A percentile compares a stretch with the other conserved stretches of the same genome.
These are phyloP conservation scores for Erodium texanum DNA, from an alignment of 441 rosid species.

Conservation along the genomic window DNA sequence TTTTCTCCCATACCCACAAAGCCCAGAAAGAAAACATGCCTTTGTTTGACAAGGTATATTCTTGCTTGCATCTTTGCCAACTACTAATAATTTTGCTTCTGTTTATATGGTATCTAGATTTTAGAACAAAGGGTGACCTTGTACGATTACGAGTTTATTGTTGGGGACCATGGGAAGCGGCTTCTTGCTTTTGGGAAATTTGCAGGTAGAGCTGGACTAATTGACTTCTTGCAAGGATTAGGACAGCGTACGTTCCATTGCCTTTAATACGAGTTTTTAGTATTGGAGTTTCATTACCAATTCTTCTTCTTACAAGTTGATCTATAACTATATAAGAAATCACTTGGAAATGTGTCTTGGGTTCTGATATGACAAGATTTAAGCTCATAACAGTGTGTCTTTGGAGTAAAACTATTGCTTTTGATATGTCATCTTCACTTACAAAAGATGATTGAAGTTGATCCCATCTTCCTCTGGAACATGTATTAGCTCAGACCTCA, in stretches of 20 bases:
- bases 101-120: conserved; percentile 31
- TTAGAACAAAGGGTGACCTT: conserved; percentile 58
- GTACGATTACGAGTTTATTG: conserved; percentile 87
- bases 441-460: background rate
- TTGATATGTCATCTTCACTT: too few relatives aligned
- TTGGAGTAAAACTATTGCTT: too few relatives aligned
- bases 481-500: too few relatives aligned
- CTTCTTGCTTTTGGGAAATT: conserved; percentile 79
- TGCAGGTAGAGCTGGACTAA: conserved; percentile 93
- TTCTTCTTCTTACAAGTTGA: background rate
- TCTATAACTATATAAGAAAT: background rate
- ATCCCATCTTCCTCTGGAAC: background rate
- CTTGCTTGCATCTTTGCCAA: conserved; percentile 5
- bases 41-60: conserved; percentile 64
- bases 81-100: background rate
- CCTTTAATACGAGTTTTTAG: background rate
- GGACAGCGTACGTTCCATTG: conserved; percentile 56
- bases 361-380: background rate
- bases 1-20: conserved; percentile 92
- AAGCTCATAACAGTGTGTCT: background rate
- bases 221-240: conserved; percentile 69
- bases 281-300: background rate
- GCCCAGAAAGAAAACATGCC: conserved; percentile 92
- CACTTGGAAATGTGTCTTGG: background rate
- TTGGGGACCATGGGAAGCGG: conserved; percentile 61